phyloP scores from a whole-genome alignment of 805 yeast genomes.

The Metschnikowia continentalis region DNA sequence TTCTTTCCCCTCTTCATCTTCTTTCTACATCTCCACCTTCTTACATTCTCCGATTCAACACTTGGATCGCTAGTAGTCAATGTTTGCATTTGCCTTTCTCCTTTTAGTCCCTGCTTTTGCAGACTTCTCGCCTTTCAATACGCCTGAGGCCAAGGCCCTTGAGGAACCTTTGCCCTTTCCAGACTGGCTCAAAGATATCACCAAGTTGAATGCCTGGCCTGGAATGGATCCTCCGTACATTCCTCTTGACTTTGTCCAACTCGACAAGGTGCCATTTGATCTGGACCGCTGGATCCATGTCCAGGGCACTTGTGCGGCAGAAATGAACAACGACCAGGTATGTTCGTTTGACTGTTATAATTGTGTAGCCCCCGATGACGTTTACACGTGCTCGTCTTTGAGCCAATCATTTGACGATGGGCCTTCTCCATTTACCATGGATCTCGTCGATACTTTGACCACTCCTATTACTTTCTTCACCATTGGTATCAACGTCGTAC shows the following conservation, averaged over 20 bases:
- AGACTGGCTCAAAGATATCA: constrained; percentile 68
- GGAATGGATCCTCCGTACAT: constrained; percentile 83
- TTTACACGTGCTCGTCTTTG: constrained; percentile 64
- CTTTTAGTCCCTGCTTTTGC: neutral
- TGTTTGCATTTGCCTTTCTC: constrained; percentile 1
- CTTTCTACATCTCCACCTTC: neutral
- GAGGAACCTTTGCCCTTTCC: constrained; percentile 55
- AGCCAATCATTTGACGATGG: constrained; percentile 96
- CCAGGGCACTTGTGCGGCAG: constrained; percentile 57
- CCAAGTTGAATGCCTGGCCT: constrained; percentile 81
- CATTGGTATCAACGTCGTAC: constrained; percentile 74
- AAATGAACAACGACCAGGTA: constrained; percentile 35
- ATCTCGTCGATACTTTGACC: constrained; percentile 49
- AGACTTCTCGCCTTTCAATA: constrained; percentile 7
- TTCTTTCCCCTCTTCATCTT: neutral
- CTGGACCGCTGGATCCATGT: constrained; percentile 38
- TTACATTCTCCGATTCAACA: neutral
- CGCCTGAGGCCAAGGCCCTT: constrained; percentile 11
- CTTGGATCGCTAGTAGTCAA: neutral
- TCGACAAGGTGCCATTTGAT: constrained; percentile 45
- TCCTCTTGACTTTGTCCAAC: constrained; percentile 67
- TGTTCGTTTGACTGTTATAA: constrained; percentile 87
- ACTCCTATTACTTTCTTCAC: constrained; percentile 75
- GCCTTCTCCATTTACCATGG: constrained; percentile 69
- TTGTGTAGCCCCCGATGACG: constrained; percentile 74